phyloP scores from a whole-genome alignment of 768 basidiomycete species.

The Lactarius akahatsu region DNA sequence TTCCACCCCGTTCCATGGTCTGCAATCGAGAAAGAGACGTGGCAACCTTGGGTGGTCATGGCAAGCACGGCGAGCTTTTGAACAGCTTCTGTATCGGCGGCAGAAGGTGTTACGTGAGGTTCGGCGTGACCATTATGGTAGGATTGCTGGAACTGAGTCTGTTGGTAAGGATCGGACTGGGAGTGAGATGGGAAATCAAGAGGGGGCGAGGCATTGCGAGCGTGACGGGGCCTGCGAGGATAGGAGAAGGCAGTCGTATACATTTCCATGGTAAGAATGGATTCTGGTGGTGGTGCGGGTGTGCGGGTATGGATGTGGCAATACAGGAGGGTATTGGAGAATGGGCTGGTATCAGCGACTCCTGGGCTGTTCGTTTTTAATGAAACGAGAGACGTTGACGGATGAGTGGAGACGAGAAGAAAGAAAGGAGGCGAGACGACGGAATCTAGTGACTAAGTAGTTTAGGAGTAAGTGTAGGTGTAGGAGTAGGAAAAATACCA shows the following conservation, averaged over 20 bases:
- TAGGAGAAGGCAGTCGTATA: constrained; percentile 94
- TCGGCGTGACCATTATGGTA: constrained; percentile 35
- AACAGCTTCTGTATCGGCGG: constrained; percentile 68
- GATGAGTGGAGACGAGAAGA: constrained; percentile 17
- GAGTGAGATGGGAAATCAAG: constrained; percentile 55
- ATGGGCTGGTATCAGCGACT: constrained; percentile 28
- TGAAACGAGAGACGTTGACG: constrained; percentile 24
- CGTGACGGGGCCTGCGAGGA: constrained; percentile 76
- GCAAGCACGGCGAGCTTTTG: constrained; percentile 77
- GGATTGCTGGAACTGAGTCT: constrained; percentile 40
- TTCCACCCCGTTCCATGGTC: constrained; percentile 80
- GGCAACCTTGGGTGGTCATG: constrained; percentile 77
- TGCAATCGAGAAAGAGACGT: constrained; percentile 73
- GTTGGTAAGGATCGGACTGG: constrained; percentile 44
- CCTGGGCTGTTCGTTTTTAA: constrained; percentile 25
- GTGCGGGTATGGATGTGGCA: constrained; percentile 32
- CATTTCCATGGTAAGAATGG: constrained; percentile 69
- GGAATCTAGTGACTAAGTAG: constrained; percentile 22
- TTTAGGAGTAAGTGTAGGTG: constrained; percentile 19
- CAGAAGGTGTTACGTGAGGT: constrained; percentile 36
- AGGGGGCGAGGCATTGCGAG: constrained; percentile 60
- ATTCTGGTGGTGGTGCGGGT: constrained; percentile 31
- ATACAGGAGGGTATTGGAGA: constrained; percentile 29
- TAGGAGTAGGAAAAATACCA: constrained; percentile 3
- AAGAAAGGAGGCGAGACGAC: constrained; percentile 26